Base-by-base conservation (phyloP, 768 basidiomycete species). In the Boletus rubroflammeus region DNA sequence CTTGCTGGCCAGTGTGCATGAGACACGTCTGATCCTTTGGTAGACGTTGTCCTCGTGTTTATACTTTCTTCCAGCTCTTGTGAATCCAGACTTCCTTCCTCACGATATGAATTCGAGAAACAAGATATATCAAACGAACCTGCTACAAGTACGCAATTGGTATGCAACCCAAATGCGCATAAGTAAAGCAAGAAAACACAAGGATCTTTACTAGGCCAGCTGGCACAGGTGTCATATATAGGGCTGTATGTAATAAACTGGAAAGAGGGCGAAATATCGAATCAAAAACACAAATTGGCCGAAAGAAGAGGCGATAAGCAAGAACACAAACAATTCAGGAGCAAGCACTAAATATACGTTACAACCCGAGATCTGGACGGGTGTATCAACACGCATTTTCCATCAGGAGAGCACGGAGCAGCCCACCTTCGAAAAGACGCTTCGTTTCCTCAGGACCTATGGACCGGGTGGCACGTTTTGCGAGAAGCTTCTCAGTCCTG, bases 401-500 rank as follows among this genome's bases (percentile, higher is more conserved):
- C 59, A 39, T 41, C 58, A 61, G 61, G 61, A 61, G 23, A 21
- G 28, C 60, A 51, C 47, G 55, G 54, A 54, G 45, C 28, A 36
- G 62, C 79, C 38, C 54, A 88, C 90, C 88, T 78, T 88, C 79
- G 61, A 93, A 69, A 65, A 93, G 73, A 62, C 84, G 80, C 62
- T 84, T 81, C 61, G 84, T 76, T 65, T 90, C 82, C 59, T 84
- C 85, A 48, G 89, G 85, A 50, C 84, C 82, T 61, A 93, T 90
- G 59, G 83, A 80, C 62, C 81, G 79, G 21, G 91, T 93, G 21
- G 88, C 91, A 58, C 92, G 86, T 59, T 90, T 81, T 42, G 89
- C 90, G 19, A 94, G 82, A 52, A 94, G 81, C 72, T 93, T 93
- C 75, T 93, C 92, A 1, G 91, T 94, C 65, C 95, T 79, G 72